These are phyloP conservation scores for Blakeslea trispora DNA, from an alignment of 371 early-diverging fungal species.

Conservation along the genomic window DNA sequence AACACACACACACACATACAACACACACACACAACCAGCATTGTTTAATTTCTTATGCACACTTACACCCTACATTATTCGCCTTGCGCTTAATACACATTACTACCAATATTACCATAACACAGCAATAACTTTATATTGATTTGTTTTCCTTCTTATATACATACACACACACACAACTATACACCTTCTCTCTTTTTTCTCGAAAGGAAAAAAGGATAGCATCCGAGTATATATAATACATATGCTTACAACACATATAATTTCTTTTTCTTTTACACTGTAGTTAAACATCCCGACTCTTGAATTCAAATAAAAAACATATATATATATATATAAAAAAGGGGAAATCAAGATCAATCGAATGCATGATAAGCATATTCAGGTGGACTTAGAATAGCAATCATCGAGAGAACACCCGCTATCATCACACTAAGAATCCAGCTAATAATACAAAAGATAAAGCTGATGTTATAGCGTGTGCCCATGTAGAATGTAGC, in stretches of 20 bases:
- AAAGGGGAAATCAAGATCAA: no score
- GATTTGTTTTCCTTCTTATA: not conserved
- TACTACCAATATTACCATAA: not conserved
- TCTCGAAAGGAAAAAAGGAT: no score
- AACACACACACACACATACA: not conserved
- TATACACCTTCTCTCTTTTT: no score
- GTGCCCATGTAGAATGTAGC: slow-evolving; percentile 50
- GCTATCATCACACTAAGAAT: slow-evolving; percentile 39
- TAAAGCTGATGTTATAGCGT: slow-evolving; percentile 47
- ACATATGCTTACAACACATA: no score
- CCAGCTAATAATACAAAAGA: slow-evolving; percentile 51
- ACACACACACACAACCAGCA: not conserved
- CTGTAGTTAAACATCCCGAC: no score
- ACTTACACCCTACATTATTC: no score
- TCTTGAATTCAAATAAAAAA: no score
- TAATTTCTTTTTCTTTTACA: no score
- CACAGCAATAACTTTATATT: not conserved
- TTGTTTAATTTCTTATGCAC: not conserved
- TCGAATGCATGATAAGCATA: slow-evolving; percentile 39
- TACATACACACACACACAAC: no score
- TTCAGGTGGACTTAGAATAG: slow-evolving; percentile 45
- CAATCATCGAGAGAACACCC: slow-evolving; percentile 35
- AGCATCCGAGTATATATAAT: not conserved
- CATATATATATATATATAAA: no score
- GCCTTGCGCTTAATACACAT: no score